phyloP scores from a whole-genome alignment of 108 stramenopile genomes.

The Pelagomonas calceolata region DNA sequence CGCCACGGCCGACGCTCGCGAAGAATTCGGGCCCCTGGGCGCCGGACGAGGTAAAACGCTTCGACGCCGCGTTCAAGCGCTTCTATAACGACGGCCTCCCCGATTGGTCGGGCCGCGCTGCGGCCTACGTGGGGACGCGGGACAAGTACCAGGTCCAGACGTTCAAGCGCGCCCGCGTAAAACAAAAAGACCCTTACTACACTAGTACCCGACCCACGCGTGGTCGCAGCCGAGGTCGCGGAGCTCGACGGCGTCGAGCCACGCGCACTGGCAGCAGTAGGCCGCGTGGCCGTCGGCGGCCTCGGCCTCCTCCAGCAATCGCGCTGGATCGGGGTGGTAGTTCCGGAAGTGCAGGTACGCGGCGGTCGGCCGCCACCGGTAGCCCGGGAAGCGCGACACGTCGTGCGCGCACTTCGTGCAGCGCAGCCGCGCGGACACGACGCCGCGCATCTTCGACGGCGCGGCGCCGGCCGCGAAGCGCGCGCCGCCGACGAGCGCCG shows the following conservation, averaged over 20 bases:
- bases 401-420: not conserved
- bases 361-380: not conserved
- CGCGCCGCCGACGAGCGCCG: not conserved
- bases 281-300: not conserved
- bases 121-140: no score
- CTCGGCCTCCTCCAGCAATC: not conserved
- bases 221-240: not conserved
- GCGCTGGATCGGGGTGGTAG: not conserved
- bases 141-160: no score
- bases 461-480: not conserved
- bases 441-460: not conserved
- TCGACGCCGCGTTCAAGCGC: no score
- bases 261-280: conserved; percentile 8
- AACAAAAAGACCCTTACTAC: no score
- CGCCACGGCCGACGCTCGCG: no score
- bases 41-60: no score
- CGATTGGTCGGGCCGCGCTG: no score
- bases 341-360: conserved; percentile 5
- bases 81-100: no score
- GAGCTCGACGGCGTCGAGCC: not conserved
- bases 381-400: not conserved
- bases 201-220: no score
- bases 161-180: no score
- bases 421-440: not conserved
- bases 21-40: no score